phyloP scores from a whole-genome alignment of 2,329 filamentous ascomycete genomes.

The Zymoseptoria ardabiliae region DNA sequence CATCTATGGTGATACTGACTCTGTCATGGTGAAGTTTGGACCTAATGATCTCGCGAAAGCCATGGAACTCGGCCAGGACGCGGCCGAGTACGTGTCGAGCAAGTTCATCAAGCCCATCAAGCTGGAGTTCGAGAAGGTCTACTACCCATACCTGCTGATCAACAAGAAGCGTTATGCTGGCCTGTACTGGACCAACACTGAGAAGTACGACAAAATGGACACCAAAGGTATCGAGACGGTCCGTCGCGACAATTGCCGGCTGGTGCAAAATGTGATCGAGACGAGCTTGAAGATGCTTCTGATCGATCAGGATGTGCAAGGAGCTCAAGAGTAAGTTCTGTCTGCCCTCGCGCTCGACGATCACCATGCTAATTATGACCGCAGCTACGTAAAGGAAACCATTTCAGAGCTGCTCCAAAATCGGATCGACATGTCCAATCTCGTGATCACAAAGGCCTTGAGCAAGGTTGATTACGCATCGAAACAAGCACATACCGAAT shows the following conservation, averaged over 20 bases:
- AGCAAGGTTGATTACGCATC: conserved; percentile 82
- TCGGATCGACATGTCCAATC: conserved; percentile 97
- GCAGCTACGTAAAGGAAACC: conserved; percentile 87
- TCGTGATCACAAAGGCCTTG: conserved; percentile 96
- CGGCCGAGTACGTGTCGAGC: conserved; percentile 75
- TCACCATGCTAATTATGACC: conserved; percentile 33
- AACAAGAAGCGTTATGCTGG: conserved; percentile 99
- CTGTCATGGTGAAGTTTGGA: conserved; percentile 99
- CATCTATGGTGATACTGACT: conserved; percentile 98
- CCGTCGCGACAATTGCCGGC: conserved; percentile 86
- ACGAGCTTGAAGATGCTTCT: conserved; percentile 92
- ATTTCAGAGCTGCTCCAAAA: conserved; percentile 95
- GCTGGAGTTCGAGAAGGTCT: conserved; percentile 98
- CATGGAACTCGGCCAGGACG: conserved; percentile 94
- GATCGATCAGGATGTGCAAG: conserved; percentile 83
- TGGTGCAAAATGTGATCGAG: conserved; percentile 96
- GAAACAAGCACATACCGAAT: conserved; percentile 93
- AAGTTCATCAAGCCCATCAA: conserved; percentile 98
- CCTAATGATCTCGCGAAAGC: conserved; percentile 77
- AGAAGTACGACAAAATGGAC: conserved; percentile 99
- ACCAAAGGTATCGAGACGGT: conserved; percentile 99
- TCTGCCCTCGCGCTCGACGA: not conserved
- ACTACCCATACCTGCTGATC: conserved; percentile 95
- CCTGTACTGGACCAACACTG: conserved; percentile 90
- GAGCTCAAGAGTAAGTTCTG: conserved; percentile 76